Percentiles rank a stretch among this genome's conserved stretches.
Conservation (phyloP, 192 early-diverging fungal genomes). For the Ambispora gerdemannii region DNA sequence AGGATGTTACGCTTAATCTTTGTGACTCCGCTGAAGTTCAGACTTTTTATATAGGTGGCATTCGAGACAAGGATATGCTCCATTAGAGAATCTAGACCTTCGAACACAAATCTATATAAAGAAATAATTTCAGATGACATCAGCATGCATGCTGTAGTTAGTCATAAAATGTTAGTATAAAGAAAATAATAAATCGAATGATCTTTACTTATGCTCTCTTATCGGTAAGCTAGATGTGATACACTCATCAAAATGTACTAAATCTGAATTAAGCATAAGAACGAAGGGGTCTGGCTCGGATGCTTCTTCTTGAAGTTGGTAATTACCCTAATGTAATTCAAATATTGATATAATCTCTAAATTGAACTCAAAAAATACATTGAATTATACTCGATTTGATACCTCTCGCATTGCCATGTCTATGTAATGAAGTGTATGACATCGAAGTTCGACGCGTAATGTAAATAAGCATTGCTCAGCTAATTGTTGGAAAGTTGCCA, state of each 20-base stretch:
- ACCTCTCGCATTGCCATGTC: conserved; percentile 89
- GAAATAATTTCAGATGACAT: neutral
- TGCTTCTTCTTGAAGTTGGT: conserved; percentile 70
- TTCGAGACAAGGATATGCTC: conserved; percentile 65
- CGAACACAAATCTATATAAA: conserved; percentile 69
- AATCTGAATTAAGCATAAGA: conserved; percentile 72
- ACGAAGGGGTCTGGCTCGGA: conserved; percentile 88
- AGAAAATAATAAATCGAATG: neutral
- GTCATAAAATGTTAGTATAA: neutral
- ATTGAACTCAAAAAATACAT: neutral
- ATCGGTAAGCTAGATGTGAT: conserved; percentile 59
- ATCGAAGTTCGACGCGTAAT: conserved; percentile 77
- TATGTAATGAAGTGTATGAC: conserved; percentile 82
- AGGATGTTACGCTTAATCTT: conserved; percentile 83
- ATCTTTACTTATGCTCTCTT: conserved; percentile 56
- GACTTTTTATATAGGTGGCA: conserved; percentile 61
- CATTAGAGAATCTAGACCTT: conserved; percentile 75
- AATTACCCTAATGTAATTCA: conserved; percentile 62
- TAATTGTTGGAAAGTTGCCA: conserved; percentile 66
- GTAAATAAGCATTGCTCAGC: conserved; percentile 79
- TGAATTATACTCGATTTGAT: neutral
- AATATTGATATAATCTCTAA: conserved; percentile 1
- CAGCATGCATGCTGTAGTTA: neutral
- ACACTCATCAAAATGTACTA: conserved; percentile 73
- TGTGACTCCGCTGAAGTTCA: conserved; percentile 65